These are phyloP conservation scores for Mrakia blollopis DNA, from an alignment of 768 basidiomycete species.

Conservation along the genomic window DNA sequence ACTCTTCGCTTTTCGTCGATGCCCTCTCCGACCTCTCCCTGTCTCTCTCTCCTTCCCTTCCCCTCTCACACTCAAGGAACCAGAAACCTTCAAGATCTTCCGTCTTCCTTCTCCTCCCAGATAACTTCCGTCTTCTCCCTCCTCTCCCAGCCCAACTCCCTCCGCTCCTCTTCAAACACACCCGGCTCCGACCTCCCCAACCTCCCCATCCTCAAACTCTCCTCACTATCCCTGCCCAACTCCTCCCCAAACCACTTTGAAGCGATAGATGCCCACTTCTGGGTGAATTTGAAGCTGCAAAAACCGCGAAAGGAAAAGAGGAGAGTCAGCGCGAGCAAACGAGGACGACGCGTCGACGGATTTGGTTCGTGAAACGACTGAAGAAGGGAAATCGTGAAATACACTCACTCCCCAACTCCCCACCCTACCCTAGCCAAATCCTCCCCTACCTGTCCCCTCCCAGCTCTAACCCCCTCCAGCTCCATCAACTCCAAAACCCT, in stretches of 20 bases:
- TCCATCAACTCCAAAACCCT: constrained; percentile 8
- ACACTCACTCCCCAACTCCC: neutral
- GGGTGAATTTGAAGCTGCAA: neutral
- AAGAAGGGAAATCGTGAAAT: neutral
- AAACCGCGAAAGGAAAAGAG: neutral
- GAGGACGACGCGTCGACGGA: neutral
- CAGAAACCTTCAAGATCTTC: no score
- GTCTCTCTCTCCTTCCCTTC: no score
- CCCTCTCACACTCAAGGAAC: no score
- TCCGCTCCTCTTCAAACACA: no score
- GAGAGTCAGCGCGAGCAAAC: neutral
- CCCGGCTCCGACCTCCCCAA: neutral
- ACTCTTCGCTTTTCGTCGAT: no score
- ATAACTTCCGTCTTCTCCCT: no score
- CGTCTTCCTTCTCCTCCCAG: no score
- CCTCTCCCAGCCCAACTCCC: no score
- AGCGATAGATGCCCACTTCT: neutral
- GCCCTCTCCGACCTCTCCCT: no score
- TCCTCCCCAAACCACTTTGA: neutral
- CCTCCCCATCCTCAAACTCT: neutral
- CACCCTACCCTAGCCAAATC: neutral
- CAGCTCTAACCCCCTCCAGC: neutral
- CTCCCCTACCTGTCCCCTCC: neutral
- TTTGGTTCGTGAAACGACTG: neutral
- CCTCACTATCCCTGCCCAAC: neutral